Evolutionary conservation across 805 yeast species (phyloP), one percentile per base, ranked within the genome.

Genomic region (Kockiozyma suomiensis): DNA sequence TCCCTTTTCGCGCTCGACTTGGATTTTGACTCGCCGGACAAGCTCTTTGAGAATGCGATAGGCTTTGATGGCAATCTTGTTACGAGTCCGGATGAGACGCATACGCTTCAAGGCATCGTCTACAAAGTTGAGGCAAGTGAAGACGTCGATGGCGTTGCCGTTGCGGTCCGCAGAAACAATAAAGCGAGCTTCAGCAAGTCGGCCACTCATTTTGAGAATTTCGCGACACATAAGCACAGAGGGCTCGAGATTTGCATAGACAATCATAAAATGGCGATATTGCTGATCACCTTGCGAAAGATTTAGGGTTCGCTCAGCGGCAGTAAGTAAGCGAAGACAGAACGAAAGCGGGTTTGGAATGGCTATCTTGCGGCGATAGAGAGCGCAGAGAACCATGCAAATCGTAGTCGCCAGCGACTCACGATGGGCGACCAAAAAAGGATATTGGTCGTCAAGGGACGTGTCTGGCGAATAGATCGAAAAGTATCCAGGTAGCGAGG

Each of bases 181-280:
- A 48, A 61, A 61, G 13, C 52, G 53, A 4, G 57, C 46, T 45
- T 58, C 61, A 23, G 65, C 65, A 15, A 61, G 47, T 6, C 60
- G 43, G 7, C 63, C 65, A 21, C 58, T 54, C 62, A 55, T 57
- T 50, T 50, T 54, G 43, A 62, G 35, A 19, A 62, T 62, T 51
- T 62, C 66, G 23, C 66, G 64, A 38, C 66, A 62, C 30, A 62
- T 59, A 21, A 62, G 56, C 19, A 59, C 61, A 15, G 49, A 41
- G 1, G 66, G 66, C 25, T 62, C 66, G 19, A 62, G 58, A 30
- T 62, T 55, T 8, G 49, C 49, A 47, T 62, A 62, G 40, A 61
- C 66, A n/a, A 54, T 55, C 59, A 56, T 62, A 42, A 62, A 62
- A 47, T 60, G 66, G n/a, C 64, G 46, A 50, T 59, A 62, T 45